Percentiles rank a stretch among this genome's conserved stretches.
These are phyloP conservation scores for Forsythia suspensa DNA, from an alignment of 257 asterid genomes.

Conservation along the genomic window DNA sequence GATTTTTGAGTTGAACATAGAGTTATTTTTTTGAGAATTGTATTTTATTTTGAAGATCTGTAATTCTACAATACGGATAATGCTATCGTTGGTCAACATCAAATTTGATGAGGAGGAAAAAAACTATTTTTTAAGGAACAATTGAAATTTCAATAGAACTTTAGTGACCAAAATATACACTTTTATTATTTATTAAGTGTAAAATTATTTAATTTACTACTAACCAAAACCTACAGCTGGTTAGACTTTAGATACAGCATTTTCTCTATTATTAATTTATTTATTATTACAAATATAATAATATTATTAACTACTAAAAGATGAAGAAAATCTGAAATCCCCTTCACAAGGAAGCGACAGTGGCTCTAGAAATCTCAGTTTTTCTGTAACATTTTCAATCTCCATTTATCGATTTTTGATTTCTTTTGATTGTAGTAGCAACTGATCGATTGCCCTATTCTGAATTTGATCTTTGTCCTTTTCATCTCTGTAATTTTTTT, in stretches of 20 bases:
- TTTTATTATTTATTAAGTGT: background rate
- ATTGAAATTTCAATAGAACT: no score
- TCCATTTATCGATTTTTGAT: background rate
- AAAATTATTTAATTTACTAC: background rate
- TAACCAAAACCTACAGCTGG: background rate
- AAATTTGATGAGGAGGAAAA: no score
- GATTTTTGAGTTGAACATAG: no score
- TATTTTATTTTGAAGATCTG: no score
- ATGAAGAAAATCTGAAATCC: slow-evolving; percentile 24
- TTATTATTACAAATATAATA: background rate
- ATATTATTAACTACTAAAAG: background rate
- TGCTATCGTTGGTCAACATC: no score
- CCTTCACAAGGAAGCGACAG: slow-evolving; percentile 34
- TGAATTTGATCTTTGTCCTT: background rate
- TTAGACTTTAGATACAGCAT: background rate
- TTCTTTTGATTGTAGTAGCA: background rate
- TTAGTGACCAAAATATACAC: no score
- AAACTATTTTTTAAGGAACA: no score
- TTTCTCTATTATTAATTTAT: background rate
- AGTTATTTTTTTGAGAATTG: no score
- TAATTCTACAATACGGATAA: no score
- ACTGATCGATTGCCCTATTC: slow-evolving; percentile 2
- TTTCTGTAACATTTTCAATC: background rate
- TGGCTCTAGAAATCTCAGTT: slow-evolving; percentile 26
- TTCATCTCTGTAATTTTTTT: background rate